These are phyloP conservation scores for Paramecium biaurelia DNA, from an alignment of 73 alveolate species.

Conservation along the genomic window DNA sequence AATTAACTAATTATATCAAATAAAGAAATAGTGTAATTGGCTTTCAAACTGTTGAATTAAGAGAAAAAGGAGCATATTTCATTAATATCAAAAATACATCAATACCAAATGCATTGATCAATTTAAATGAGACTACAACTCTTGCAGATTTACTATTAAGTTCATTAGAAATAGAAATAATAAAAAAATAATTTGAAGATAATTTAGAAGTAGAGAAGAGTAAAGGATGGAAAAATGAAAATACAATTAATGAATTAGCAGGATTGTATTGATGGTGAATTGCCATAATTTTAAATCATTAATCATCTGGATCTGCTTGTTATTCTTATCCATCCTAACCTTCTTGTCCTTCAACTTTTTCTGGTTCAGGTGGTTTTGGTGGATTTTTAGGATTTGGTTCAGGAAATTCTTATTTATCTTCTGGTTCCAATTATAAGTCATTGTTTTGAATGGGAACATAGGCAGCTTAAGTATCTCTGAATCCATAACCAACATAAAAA, in stretches of 20 bases:
- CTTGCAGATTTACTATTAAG: neutral
- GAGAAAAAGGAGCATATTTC: neutral
- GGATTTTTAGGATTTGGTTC: slow-evolving; percentile 76
- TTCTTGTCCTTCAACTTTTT: neutral
- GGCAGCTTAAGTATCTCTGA: slow-evolving; percentile 70
- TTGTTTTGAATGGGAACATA: slow-evolving; percentile 74
- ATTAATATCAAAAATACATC: neutral
- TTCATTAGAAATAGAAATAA: neutral
- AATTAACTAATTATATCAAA: neutral
- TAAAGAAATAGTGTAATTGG: neutral
- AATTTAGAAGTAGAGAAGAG: neutral
- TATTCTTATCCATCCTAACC: neutral
- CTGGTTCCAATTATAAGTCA: slow-evolving; percentile 76
- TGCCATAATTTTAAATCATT: neutral
- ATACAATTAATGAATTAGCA: neutral
- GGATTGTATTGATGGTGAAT: neutral
- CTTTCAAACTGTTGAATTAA: neutral
- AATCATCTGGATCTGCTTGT: slow-evolving; percentile 14
- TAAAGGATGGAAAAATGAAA: neutral
- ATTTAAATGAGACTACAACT: neutral
- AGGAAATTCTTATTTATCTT: slow-evolving; percentile 79
- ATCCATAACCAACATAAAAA: slow-evolving; percentile 83
- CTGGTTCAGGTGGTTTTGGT: slow-evolving; percentile 63
- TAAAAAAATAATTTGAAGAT: neutral
- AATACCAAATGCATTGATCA: neutral